A percentile compares a stretch with the other conserved stretches of the same genome.
Conservation (phyloP, 306 rosid species). For the Dalbergia cultrata region DNA sequence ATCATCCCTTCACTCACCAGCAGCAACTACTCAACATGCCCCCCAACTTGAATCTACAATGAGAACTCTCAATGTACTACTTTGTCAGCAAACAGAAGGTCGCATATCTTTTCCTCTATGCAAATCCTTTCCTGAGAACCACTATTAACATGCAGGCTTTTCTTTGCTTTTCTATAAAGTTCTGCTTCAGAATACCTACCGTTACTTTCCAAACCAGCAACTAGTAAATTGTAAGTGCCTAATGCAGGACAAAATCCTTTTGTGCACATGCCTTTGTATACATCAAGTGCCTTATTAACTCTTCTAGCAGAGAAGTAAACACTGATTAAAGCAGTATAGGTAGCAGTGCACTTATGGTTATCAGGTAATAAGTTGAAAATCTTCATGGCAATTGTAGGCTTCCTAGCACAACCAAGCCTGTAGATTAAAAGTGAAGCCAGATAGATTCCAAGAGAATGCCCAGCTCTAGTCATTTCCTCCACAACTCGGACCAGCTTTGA, state of each 20-base stretch:
- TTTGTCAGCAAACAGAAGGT: conserved; percentile 69
- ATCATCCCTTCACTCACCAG: conserved; percentile 21
- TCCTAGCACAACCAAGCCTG: conserved; percentile 71
- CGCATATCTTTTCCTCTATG: conserved; percentile 69
- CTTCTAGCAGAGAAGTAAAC: conserved; percentile 70
- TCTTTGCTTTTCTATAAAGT: conserved; percentile 66
- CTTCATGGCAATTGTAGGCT: conserved; percentile 61
- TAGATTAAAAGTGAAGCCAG: conserved; percentile 63
- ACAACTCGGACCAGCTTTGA: conserved; percentile 60
- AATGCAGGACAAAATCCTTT: conserved; percentile 61
- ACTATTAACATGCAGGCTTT: conserved; percentile 49
- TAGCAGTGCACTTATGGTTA: conserved; percentile 70
- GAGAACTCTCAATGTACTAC: conserved; percentile 41
- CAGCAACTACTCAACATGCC: conserved; percentile 11
- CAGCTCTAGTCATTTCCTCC: conserved; percentile 65
- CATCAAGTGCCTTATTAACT: conserved; percentile 68
- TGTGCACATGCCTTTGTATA: conserved; percentile 60
- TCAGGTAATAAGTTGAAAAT: conserved; percentile 70
- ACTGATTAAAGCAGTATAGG: conserved; percentile 81
- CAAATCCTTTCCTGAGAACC: conserved; percentile 48
- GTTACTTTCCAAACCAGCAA: conserved; percentile 65
- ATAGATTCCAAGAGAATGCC: conserved; percentile 77
- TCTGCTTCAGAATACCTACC: conserved; percentile 70
- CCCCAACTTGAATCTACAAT: conserved; percentile 21
- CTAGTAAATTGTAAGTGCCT: conserved; percentile 73